Conservation (phyloP, 1,284 basidiomycete species). For the Heterobasidion occidentale region DNA sequence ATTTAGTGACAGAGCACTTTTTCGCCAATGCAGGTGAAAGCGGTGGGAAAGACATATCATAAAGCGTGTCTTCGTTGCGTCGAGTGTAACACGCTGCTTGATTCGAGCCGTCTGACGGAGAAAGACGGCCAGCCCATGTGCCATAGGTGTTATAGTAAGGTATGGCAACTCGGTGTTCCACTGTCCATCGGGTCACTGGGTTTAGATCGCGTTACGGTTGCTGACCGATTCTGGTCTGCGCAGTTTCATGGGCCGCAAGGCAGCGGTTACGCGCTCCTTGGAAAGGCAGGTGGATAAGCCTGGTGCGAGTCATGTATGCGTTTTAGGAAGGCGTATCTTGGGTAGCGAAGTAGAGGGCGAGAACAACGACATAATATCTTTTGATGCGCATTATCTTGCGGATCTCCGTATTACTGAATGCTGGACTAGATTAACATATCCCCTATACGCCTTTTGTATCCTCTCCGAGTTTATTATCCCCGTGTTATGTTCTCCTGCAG, state of each 20-base stretch:
- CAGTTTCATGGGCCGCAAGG: conserved; percentile 69
- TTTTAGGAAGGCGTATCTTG: too few species aligned
- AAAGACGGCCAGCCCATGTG: conserved; percentile 67
- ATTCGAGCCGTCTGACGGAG: conserved; percentile 63
- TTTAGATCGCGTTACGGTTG: neutral
- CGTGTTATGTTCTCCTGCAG: too few species aligned
- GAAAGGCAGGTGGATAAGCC: conserved; percentile 36
- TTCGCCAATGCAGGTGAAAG: conserved; percentile 44
- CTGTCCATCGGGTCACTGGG: neutral
- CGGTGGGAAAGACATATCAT: conserved; percentile 69
- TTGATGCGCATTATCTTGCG: too few species aligned
- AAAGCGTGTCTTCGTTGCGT: conserved; percentile 68
- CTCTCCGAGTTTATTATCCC: too few species aligned
- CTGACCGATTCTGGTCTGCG: neutral
- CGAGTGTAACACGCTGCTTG: conserved; percentile 56
- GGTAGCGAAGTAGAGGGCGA: too few species aligned
- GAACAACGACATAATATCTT: too few species aligned
- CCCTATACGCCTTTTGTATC: too few species aligned
- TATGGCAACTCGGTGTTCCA: conserved; percentile 19
- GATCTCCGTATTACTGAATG: too few species aligned
- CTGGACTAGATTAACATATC: too few species aligned
- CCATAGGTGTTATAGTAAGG: conserved; percentile 66
- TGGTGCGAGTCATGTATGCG: too few species aligned
- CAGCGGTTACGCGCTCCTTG: conserved; percentile 64
- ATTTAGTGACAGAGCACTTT: neutral